Evolutionary conservation across 2,329 filamentous ascomycete species (phyloP), one percentile per base, ranked within the genome.

Genomic region (Diplodia intermedia): DNA sequence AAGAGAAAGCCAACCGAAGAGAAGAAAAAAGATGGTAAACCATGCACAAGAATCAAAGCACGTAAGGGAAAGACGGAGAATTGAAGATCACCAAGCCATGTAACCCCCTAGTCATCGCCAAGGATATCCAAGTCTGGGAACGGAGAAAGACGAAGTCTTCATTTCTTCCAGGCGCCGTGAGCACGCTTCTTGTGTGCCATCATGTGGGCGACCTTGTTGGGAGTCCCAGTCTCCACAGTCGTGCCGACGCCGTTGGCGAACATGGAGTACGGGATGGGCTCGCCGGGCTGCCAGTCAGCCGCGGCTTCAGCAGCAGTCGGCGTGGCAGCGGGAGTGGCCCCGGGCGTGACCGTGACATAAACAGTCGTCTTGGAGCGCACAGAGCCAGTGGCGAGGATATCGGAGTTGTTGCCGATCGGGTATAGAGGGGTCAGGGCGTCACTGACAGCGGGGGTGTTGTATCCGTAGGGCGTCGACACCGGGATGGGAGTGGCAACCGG

Each of bases 251-350:
- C 60, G n/a, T 62, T 29, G 7, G 26, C 40, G 60, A 63, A 63
- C 29, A 52, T 52, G 4, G 60, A 63, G 47, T 4, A 52, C 11
- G 60, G 60, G 9, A 63, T 6, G 14, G 60, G 47, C 29, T 63
- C 60, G 60, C 60, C 60, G 14, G 29, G 47, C 47, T 52, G 70
- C 70, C 70, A 71, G 20, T 52, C 20, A 14, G 73, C 70, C 0
- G 73, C 36, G 36, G 36, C 7, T 12, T 38, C 11, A 12, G 71
- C 70, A 68, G 74, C 75, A 66, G 74, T 38, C 5, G 60, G 47
- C n/a, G 60, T 38, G n/a, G 47, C 29, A 29, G n/a, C 60, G n/a
- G 60, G 60, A n/a, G n/a, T 49, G n/a, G 60, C 60, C 6, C 15
- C 60, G 14, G 60, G 47, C 11, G 29, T 63, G 31, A 63, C 60